phyloP scores from a whole-genome alignment of 2,329 filamentous ascomycete genomes.

The Periconia digitata region DNA sequence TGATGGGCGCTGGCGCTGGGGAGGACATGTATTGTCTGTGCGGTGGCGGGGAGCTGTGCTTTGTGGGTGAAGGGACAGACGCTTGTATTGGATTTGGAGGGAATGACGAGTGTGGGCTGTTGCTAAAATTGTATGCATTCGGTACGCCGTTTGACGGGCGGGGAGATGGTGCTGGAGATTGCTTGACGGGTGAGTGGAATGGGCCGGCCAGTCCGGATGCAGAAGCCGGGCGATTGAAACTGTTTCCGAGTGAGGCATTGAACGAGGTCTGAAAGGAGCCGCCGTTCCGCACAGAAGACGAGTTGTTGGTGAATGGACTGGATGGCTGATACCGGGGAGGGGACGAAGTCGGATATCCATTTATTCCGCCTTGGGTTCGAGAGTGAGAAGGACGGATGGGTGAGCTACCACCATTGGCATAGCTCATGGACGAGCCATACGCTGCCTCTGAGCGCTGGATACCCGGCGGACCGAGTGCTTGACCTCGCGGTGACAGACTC shows the following conservation, averaged over 20 bases:
- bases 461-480: conserved; percentile 46
- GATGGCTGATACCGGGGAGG: conserved; percentile 36
- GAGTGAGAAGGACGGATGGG: conserved; percentile 24
- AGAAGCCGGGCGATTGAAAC: conserved; percentile 35
- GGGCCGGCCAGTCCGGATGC: conserved; percentile 22
- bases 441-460: conserved; percentile 41
- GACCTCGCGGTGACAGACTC: conserved; percentile 48
- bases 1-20: conserved; percentile 23
- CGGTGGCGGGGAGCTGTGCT: conserved; percentile 43
- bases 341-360: conserved; percentile 33
- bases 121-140: conserved; percentile 31
- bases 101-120: conserved; percentile 52
- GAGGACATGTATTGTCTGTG: conserved; percentile 37
- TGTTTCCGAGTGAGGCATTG: conserved; percentile 21
- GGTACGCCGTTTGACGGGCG: conserved; percentile 35
- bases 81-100: conserved; percentile 39
- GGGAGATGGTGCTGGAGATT: conserved; percentile 38
- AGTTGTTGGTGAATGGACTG: conserved; percentile 30
- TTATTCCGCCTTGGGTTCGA: conserved; percentile 16
- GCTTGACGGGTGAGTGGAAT: conserved; percentile 37
- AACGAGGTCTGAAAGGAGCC: conserved; percentile 24
- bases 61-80: conserved; percentile 41
- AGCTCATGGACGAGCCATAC: conserved; percentile 34
- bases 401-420: conserved; percentile 27
- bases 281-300: conserved; percentile 30